Base-by-base conservation (phyloP, 257 asterid genomes). In the Primulina tabacum region DNA sequence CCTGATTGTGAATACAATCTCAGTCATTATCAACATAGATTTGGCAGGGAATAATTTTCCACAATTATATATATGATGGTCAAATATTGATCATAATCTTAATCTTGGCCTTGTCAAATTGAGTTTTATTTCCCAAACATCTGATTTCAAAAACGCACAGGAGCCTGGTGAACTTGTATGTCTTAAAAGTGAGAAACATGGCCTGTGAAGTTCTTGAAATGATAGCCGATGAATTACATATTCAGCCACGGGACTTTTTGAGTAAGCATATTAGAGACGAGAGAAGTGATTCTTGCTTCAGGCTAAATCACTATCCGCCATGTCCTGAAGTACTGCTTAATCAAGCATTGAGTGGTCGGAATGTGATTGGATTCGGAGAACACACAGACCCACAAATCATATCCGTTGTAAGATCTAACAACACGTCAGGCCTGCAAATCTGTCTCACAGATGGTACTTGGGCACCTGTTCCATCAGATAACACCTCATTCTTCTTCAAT, bases 301-400 rank as follows among this genome's bases (percentile, higher is more conserved):
- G 92, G 76, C 60, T 86, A 9, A 86, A 86, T 73, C 84, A 80
- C 67, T 86, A 86, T 56, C 92, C 92, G 10, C 59, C 86, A 8
- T 78, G 87, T n/a, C 82, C 86, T 7, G 80, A 74, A 50, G 20
- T 3, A 5, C 3, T 14, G 35, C 74, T 43, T 10, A 69, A 75
- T 2, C 80, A 72, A 29, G 81, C 81, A 40, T 62, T 74, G 82
- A 69, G 74, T 24, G 82, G 82, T 14, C 77, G 72, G 32, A 62
- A 71, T 57, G 21, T 78, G 75, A 53, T 83, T n/a, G 89, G 92
- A 7, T 83, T 86, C 20, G 91, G 91, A 8, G 91, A 76, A 37
- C 88, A 83, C 60, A 80, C 85, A 0, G 88, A 83, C 75, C 88
- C 88, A n/a, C 88, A 83, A 47, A 76, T 83, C 59, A 73, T 83